Base-by-base conservation (phyloP, 176 grass and related monocot species). In the Canna indica region DNA sequence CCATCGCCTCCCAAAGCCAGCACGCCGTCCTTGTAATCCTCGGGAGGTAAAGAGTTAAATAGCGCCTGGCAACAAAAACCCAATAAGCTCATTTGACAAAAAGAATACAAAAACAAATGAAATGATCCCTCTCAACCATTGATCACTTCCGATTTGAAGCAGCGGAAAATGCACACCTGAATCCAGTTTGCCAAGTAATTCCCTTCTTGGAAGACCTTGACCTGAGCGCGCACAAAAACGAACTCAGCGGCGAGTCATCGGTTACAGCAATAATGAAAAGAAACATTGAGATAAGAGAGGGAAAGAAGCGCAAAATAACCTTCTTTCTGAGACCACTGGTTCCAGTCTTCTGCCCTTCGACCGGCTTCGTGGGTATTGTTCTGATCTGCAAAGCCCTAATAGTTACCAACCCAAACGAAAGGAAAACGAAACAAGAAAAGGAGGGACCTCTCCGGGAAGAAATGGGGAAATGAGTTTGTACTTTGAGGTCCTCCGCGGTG, bases 141-240 rank as follows among this genome's bases (percentile, higher is more conserved):
- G 2, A 77, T 59, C 47, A 17, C 12, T 39, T 30, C 22, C 28
- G 39, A 15, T 74, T 68, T 44, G 27, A 33, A n/a, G 20, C n/a
- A 36, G 47, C 4, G n/a, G 76, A 71, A n/a, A 29, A 31, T 26
- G 17, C 61, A 61, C 61, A 91, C 91, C 91, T 96, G 91, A 86
- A 96, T 88, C 91, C 91, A 96, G 60, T 91, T 96, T n/a, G 91
- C 88, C 7, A 96, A 77, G 73, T 96, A 96, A 75, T 91, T 96
- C 64, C 80, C 83, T 39, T 96, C 39, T 68, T 88, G 91, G 34
- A 96, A 96, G n/a, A 96, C 85, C 76, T 96, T 91, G 60, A 95
- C 91, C 91, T 95, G 71, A 76, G 71, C 48, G 27, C 68, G 6
- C 33, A 18, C 41, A 15, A 31, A 47, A 48, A 10, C 42, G 32